Evolutionary conservation across 2,329 filamentous ascomycete species (phyloP), one percentile per base, ranked within the genome.

Genomic region (Cladosporium sp.): DNA sequence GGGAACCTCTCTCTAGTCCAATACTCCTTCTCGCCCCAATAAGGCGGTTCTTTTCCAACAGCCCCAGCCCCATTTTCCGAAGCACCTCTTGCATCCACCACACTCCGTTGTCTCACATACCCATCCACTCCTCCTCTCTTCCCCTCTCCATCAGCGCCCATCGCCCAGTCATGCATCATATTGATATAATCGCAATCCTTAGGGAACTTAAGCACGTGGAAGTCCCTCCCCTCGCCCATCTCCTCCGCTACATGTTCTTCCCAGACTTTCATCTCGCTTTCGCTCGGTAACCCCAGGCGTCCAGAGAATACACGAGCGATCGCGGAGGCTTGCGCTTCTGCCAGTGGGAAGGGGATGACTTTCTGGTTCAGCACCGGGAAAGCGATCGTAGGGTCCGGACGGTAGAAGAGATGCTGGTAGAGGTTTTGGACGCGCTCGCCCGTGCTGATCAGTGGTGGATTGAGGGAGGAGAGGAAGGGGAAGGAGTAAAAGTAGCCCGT

Each of bases 401-500:
- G 85, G 70, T 87, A 86, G 71, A 97, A 88, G 9, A 97, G 68
- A 66, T 97, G 91, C 64, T 90, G 80, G 71, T 92, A 96, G 3
- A 92, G 75, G 36, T 88, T 85, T 61, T 86, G 78, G 0, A 92
- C 86, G 28, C 88, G 82, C 36, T 81, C 82, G 0, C 92, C 92
- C 57, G 85, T 82, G 0, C 83, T 86, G 58, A 92, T 80, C 1
- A 91, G 70, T 0, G 83, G 78, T 0, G 85, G 80, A 17, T 60
- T 38, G 3, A 0, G 85, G 80, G 30, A 59, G 36, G 3, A 84
- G 68, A 71, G 71, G 2, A 96, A 97, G 0, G 92, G 91, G 59
- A 88, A 89, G 5, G 87, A 86, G 74, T 90, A 96, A 59, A 96
- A 83, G 68, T 95, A 97, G 0, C 93, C 93, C 0, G 93, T 97